phyloP scores from a whole-genome alignment of 2,329 filamentous ascomycete species.

The Exophiala sp. region DNA sequence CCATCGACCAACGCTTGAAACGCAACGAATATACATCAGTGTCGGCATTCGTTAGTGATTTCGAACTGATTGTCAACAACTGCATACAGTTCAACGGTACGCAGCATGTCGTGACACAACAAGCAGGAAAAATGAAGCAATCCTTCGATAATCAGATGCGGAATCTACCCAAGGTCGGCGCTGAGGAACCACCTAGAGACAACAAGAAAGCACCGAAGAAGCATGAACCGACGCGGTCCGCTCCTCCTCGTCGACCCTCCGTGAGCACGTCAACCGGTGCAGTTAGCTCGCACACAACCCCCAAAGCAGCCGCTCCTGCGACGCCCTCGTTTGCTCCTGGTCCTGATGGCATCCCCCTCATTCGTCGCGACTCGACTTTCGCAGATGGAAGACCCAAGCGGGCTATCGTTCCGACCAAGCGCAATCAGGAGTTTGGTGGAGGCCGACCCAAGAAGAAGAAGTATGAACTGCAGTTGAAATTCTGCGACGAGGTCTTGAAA shows the following conservation, averaged over 20 bases:
- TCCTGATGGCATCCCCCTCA: slow-evolving; percentile 70
- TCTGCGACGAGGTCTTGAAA: slow-evolving; percentile 73
- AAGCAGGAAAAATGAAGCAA: slow-evolving; percentile 56
- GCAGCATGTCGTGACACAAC: slow-evolving; percentile 64
- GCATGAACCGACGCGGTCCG: slow-evolving; percentile 36
- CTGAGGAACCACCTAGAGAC: slow-evolving; percentile 54
- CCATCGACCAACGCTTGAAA: slow-evolving; percentile 75
- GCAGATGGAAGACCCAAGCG: slow-evolving; percentile 80
- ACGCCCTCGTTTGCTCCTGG: slow-evolving; percentile 65
- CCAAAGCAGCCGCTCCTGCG: slow-evolving; percentile 40
- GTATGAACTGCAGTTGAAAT: slow-evolving; percentile 79
- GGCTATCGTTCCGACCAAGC: slow-evolving; percentile 86
- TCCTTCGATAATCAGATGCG: slow-evolving; percentile 57
- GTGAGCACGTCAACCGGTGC: slow-evolving; percentile 31
- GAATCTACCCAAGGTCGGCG: slow-evolving; percentile 52
- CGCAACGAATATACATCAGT: slow-evolving; percentile 62
- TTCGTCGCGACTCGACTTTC: slow-evolving; percentile 76
- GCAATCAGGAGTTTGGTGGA: slow-evolving; percentile 80
- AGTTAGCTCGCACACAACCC: slow-evolving; percentile 39
- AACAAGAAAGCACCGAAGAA: slow-evolving; percentile 54
- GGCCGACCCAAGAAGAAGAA: slow-evolving; percentile 87
- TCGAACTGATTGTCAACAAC: slow-evolving; percentile 74
- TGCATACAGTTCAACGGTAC: slow-evolving; percentile 75
- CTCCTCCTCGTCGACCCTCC: slow-evolving; percentile 46
- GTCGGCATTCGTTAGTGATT: slow-evolving; percentile 67